Conservation (phyloP, 768 basidiomycete genomes). For the Tricholoma terreum region DNA sequence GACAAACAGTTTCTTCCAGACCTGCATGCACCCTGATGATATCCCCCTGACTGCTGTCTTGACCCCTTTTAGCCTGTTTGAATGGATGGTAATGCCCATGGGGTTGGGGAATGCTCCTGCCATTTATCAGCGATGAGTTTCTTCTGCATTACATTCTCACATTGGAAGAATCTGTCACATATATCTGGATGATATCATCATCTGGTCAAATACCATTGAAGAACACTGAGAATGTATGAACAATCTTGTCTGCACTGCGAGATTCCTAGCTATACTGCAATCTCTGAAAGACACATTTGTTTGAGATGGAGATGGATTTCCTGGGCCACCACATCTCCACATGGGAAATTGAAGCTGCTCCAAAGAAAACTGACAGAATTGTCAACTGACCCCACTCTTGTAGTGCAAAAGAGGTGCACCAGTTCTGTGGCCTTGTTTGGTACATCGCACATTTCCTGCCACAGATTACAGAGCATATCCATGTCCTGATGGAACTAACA, state of each 20-base stretch:
- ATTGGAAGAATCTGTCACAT: neutral
- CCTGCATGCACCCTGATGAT: too few species aligned
- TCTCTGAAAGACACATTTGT: neutral
- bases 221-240: too few species aligned
- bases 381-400: neutral
- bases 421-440: conserved; percentile 28
- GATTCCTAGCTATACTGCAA: neutral
- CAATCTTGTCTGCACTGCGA: neutral
- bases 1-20: too few species aligned
- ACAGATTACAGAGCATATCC: conserved; percentile 23
- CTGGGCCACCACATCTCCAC: neutral
- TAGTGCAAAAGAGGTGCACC: neutral
- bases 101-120: too few species aligned
- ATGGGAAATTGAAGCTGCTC: neutral
- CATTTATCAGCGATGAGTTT: too few species aligned
- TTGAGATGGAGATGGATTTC: neutral
- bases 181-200: too few species aligned
- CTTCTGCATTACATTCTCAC: too few species aligned
- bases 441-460: conserved; percentile 31
- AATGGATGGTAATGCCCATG: too few species aligned
- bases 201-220: too few species aligned
- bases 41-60: too few species aligned
- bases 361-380: neutral
- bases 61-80: too few species aligned
- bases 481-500: neutral